These are phyloP conservation scores for Abelmoschus esculentus DNA, from an alignment of 345 rosid genomes.

Conservation along the genomic window DNA sequence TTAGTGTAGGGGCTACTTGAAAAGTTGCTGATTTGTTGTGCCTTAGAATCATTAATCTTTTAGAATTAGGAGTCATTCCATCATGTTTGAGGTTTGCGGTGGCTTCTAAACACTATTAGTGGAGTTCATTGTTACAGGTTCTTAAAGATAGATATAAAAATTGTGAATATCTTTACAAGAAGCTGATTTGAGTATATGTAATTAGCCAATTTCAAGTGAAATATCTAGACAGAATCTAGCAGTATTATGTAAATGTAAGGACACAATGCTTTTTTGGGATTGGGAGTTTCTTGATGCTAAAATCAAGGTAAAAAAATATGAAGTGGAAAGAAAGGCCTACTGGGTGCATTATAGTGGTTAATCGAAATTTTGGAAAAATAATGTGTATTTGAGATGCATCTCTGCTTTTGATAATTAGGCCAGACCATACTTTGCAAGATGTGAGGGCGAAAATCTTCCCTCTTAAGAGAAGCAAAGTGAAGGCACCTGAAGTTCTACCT, in stretches of 20 bases:
- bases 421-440: constrained; percentile 86
- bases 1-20: background rate
- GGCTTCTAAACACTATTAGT: background rate
- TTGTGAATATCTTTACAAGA: background rate
- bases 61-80: background rate
- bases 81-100: background rate
- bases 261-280: background rate
- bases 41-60: background rate
- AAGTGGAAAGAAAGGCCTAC: background rate
- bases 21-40: background rate
- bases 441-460: constrained; percentile 84
- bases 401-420: constrained; percentile 34
- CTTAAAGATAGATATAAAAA: background rate
- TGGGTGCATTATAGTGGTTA: background rate
- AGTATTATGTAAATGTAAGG: background rate
- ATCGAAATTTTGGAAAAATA: background rate
- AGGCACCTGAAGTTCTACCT: constrained; percentile 50
- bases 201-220: background rate
- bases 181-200: background rate
- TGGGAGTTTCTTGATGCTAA: background rate
- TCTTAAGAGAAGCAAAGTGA: constrained; percentile 57
- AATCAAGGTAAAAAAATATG: background rate
- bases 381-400: background rate
- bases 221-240: background rate
- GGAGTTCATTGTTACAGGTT: background rate